Conservation (phyloP, 306 rosid genomes). For the Rosa chinensis region DNA sequence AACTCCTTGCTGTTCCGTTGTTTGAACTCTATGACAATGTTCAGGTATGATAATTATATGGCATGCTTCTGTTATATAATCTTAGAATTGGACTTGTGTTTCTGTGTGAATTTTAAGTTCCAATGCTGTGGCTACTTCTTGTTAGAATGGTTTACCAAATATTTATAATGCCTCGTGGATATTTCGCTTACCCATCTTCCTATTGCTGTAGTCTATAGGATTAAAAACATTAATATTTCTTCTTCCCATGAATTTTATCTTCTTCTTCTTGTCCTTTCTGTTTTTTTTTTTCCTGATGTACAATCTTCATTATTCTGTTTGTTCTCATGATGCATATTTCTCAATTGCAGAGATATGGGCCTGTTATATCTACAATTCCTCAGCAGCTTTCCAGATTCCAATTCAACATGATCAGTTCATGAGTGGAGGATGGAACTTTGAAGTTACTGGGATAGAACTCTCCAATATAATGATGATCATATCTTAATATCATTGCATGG, state of each 20-base stretch:
- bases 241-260: not conserved
- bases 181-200: not conserved
- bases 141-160: not conserved
- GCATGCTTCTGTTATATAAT: constrained; percentile 11
- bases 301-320: not conserved
- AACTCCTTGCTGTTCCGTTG: constrained; percentile 96
- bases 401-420: constrained; percentile 93
- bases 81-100: not conserved
- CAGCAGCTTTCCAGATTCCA: constrained; percentile 98
- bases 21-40: constrained; percentile 99
- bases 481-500: constrained; percentile 15
- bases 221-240: not conserved
- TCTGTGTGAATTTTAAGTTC: not conserved
- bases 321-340: constrained; percentile 5
- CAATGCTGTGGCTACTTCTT: not conserved
- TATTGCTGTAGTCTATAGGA: not conserved
- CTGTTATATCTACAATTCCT: constrained; percentile 96
- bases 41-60: constrained; percentile 53
- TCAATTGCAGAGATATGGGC: constrained; percentile 86
- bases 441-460: constrained; percentile 12
- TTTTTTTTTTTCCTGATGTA: constrained; percentile 8
- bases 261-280: not conserved
- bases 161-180: not conserved
- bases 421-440: constrained; percentile 26
- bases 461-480: not conserved